phyloP scores from a whole-genome alignment of 106 monocot species.

The Amphibolis antarctica region DNA sequence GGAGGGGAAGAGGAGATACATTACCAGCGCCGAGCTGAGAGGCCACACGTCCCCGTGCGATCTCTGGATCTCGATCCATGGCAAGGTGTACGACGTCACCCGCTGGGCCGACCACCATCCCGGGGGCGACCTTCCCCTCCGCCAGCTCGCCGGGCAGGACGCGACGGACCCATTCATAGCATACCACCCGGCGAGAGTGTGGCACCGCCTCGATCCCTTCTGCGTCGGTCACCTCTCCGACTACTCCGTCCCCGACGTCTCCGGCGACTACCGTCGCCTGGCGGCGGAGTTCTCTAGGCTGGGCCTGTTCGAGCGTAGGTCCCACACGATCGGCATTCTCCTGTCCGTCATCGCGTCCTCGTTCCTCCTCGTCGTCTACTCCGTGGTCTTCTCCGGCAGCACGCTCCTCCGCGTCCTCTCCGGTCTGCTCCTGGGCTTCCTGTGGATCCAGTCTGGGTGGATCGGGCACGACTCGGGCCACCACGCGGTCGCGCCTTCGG shows the following conservation, averaged over 20 bases:
- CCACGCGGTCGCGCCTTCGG: constrained; percentile 30
- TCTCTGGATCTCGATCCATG: constrained; percentile 60
- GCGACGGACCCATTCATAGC: constrained; percentile 68
- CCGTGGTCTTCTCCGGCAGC: constrained; percentile 10
- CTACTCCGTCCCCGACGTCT: constrained; percentile 47
- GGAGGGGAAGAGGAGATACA: constrained; percentile 9
- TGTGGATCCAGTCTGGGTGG: constrained; percentile 62
- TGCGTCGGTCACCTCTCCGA: constrained; percentile 38
- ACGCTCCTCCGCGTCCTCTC: constrained; percentile 17
- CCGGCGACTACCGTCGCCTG: constrained; percentile 52
- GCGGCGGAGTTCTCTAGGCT: constrained; percentile 33
- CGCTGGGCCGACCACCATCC: constrained; percentile 35
- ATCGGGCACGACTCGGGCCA: constrained; percentile 68
- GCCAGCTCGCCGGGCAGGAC: constrained; percentile 54
- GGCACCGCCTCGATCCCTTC: constrained; percentile 42
- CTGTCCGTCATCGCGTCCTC: constrained; percentile 16
- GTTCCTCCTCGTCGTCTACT: constrained; percentile 19
- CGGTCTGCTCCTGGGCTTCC: constrained; percentile 37
- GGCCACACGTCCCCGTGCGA: constrained; percentile 28
- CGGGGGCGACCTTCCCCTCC: constrained; percentile 60
- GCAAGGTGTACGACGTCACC: constrained; percentile 67
- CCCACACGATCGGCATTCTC: constrained; percentile 16
- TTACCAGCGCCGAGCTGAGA: constrained; percentile 32
- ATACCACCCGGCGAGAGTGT: constrained; percentile 49
- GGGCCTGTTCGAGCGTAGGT: constrained; percentile 42